Base-by-base conservation (phyloP, 1,284 basidiomycete species). In the Papiliotrema laurentii region DNA sequence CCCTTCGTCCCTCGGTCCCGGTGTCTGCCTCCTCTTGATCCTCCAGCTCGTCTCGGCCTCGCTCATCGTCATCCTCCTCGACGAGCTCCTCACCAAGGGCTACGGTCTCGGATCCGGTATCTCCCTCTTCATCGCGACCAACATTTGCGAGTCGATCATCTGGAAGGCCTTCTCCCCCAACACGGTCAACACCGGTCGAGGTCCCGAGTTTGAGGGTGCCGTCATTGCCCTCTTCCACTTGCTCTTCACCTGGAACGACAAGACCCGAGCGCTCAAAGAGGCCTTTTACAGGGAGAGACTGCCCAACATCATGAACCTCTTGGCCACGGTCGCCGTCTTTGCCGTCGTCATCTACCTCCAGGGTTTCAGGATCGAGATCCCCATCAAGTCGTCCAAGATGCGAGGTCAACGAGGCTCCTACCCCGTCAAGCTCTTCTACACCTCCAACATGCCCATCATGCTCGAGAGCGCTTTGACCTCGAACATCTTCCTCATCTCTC, bases 371-470 rank as follows among this genome's bases (percentile, higher is more conserved):
- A 88, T 97, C 61, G 94, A 98, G 74, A 97, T 98, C 69, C 94
- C 94, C 16, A 89, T 98, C 74, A 97, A 98, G 83, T 87, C 84
- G 75, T 93, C 91, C 80, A 83, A 85, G 59, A 92, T 93, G 85
- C 83, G 92, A 56, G 94, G 96, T 27, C 92, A 97, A 76, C 83
- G 91, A 43, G 92, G 89, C 41, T 83, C 84, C 31, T 98, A 96
- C 80, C 94, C 96, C 51, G 83, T 98, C 78, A 98, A 97, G 79
- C 83, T 98, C 39, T 98, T 98, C 79, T 98, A 98, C 79, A 97
- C 94, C 22, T 87, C 84, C 57, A 98, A 97, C 80, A 97, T 97
- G 94, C 93, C 94, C 56, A 98, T 98, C 80, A 98, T 98, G 94
- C 83, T 98, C 59, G 89, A 97, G 76, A 86, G 83, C 24, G 93